Evolutionary conservation across 345 rosid species (phyloP), one percentile per base, ranked within the genome.

Genomic region (Linum trigynum): DNA sequence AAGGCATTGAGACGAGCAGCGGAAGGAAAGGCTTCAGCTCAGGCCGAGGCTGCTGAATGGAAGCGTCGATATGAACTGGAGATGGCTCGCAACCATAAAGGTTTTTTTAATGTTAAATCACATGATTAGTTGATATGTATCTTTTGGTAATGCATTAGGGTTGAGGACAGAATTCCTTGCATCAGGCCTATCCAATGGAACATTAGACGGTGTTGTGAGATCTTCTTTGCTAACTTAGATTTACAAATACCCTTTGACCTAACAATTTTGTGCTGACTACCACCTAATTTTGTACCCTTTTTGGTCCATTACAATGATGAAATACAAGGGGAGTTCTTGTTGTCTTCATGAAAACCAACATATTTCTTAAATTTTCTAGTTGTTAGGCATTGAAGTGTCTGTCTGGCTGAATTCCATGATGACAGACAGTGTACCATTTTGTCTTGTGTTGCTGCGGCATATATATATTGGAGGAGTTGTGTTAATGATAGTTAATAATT

Each of bases 11-110:
- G 94, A 51, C 85, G 89, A 69, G 95, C 96, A 79, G 95, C 99
- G 60, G 99, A 95, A 80, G 99, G 88, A 57, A 95, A 91, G 68
- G 99, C 96, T 56, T 73, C 87, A 75, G 98, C 98, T 65, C 97
- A 95, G 83, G 96, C 96, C 50, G 98, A 95, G 80, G 98, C 96
- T 66, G 83, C 95, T 72, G 98, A 95, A 76, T 95, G 99, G 99
- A 91, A 95, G 77, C 91, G 96, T 66, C 80, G 86, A 84, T 95
- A 82, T 72, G 95, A 95, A 72, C 69, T 95, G 69, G 95, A 91
- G 83, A 86, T 79, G 76, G 72, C 80, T 14, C 81, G 79, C 65
- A 95, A 82, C 68, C 75, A 8, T 63, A 85, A 82, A 89, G 99
- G 98, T 95, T 76, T 65, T 58, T 67, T 23, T 50, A 38, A 70